These are phyloP conservation scores for Leptosphaerulina australis DNA, from an alignment of 2,329 filamentous ascomycete genomes.

Conservation along the genomic window DNA sequence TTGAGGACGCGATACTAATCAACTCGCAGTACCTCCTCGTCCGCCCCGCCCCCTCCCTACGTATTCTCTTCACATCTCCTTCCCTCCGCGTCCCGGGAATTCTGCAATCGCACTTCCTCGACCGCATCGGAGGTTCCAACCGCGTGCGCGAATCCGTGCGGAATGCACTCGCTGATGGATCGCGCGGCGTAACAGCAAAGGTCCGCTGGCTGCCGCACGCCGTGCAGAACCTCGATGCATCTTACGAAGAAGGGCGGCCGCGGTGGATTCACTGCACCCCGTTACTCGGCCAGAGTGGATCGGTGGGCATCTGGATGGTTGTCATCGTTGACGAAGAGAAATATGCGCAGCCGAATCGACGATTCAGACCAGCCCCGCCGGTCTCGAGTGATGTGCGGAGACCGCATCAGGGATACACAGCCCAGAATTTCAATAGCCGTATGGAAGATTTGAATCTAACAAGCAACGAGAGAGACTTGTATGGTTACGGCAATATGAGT, in stretches of 20 bases:
- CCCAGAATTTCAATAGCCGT: neutral
- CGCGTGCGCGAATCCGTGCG: conserved; percentile 61
- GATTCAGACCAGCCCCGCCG: conserved; percentile 43
- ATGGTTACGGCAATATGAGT: neutral
- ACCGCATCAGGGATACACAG: conserved; percentile 6
- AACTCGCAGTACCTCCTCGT: conserved; percentile 54
- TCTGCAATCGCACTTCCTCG: conserved; percentile 56
- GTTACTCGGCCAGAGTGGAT: conserved; percentile 67
- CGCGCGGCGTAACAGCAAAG: conserved; percentile 73
- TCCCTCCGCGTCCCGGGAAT: conserved; percentile 58
- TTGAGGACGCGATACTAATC: conserved; percentile 7
- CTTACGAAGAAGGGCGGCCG: conserved; percentile 63
- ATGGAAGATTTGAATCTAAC: conserved; percentile 20
- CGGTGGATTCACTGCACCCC: conserved; percentile 82
- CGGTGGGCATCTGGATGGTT: conserved; percentile 80
- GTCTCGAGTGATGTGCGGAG: conserved; percentile 36
- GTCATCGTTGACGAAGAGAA: conserved; percentile 68
- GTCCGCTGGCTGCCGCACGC: conserved; percentile 67
- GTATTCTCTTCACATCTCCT: conserved; percentile 58
- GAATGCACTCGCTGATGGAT: conserved; percentile 68
- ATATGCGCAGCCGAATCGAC: conserved; percentile 22
- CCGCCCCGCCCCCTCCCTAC: conserved; percentile 55
- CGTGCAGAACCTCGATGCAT: conserved; percentile 47
- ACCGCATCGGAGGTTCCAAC: conserved; percentile 57
- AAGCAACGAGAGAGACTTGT: neutral